Base-by-base conservation (phyloP, 139 green algal species). In the Chlorella sp. region DNA sequence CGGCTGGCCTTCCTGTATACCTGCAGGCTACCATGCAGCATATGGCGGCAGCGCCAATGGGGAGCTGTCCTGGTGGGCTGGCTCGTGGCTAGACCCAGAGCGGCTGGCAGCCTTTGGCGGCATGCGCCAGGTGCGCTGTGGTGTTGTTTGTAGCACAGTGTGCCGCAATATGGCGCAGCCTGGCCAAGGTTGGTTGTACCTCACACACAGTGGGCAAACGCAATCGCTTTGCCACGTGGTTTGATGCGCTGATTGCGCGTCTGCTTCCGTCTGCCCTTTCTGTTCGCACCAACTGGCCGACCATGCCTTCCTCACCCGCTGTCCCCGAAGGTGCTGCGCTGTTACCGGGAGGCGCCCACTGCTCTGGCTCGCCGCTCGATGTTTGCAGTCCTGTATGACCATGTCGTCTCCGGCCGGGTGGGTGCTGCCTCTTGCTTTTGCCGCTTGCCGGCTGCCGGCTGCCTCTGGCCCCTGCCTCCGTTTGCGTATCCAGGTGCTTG, bases 41-140 rank as follows among this genome's bases (percentile, higher is more conserved):
- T 76, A 44, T 39, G 36, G 36, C n/a, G 69, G 69, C 4, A 38
- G 60, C 38, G 5, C 15, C 57, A 26, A 41, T 4, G 38, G 38
- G 21, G 75, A 74, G 3, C 23, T 28, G 4, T 26, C 65, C 25
- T 80, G 70, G 67, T 91, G 86, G 79, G 72, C 51, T 2, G 28
- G n/a, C 17, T 78, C 80, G 23, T 74, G 85, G 39, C 65, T 93
- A 13, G 81, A 87, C 70, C 28, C 30, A 7, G 51, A 83, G 36
- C 64, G 74, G 18, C 65, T 93, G 16, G 44, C 51, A 26, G 85
- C 80, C 15, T 91, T 93, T 88, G 89, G 89, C 21, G 89, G 89
- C 25, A 80, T 87, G 57, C 51, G 41, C 28, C 63, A 87, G 60
- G 80, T 94, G 72, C n/a, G 78, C 16, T 60, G 26, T 13, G 63